A percentile compares a stretch with the other conserved stretches of the same genome.
These are phyloP conservation scores for Phyllosticta paracitricarpa DNA, from an alignment of 2,329 filamentous ascomycete genomes.

Conservation along the genomic window DNA sequence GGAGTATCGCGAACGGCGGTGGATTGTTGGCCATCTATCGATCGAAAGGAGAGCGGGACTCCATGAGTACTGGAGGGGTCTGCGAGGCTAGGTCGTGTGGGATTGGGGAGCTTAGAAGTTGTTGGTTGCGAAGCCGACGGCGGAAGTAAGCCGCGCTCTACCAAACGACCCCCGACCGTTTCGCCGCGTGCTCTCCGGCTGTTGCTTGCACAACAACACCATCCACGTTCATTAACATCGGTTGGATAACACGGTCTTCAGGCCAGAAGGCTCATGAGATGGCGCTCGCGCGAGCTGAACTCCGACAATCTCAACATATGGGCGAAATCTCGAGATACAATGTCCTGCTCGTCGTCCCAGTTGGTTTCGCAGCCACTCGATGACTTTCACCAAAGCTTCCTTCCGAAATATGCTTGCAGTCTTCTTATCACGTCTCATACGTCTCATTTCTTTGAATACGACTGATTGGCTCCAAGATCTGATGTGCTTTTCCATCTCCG, in stretches of 20 bases:
- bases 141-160: background rate
- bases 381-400: too few species aligned
- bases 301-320: too few species aligned
- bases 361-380: too few species aligned
- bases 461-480: too few species aligned
- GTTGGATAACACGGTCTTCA: background rate
- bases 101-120: background rate
- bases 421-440: too few species aligned
- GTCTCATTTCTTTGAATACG: too few species aligned
- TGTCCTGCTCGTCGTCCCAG: too few species aligned
- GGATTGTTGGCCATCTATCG: conserved; percentile 10
- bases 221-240: background rate
- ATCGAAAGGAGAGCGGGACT: background rate
- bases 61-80: conserved; percentile 1
- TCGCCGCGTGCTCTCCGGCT: background rate
- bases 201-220: background rate
- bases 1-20: conserved; percentile 6
- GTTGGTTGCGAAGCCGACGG: background rate
- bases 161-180: background rate
- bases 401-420: too few species aligned
- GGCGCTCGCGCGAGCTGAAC: background rate
- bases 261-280: background rate
- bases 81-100: background rate
- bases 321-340: too few species aligned
- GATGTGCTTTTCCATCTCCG: too few species aligned